Percentiles rank a stretch among this genome's conserved stretches.
Evolutionary conservation across 345 rosid species (phyloP).

Genomic region (Leavenworthia alabamica): DNA sequence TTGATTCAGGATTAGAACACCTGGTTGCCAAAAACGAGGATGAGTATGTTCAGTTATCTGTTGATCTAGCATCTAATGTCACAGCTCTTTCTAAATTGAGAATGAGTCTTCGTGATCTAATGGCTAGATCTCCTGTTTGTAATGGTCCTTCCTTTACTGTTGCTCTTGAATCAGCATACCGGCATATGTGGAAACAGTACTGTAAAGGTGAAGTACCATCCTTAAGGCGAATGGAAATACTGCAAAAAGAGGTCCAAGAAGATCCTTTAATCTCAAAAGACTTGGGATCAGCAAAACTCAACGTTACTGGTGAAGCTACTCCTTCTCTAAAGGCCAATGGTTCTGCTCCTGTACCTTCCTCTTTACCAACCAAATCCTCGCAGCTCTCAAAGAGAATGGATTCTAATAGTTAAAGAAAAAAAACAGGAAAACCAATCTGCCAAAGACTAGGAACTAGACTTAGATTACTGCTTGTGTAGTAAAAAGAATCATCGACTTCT

Average conservation of each 20-base stretch:
- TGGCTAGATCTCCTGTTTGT: conserved; percentile 83
- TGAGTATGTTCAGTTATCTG: conserved; percentile 74
- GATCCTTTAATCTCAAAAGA: conserved; percentile 26
- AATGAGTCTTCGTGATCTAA: conserved; percentile 71
- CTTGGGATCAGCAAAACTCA: conserved; percentile 28
- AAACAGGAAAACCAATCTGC: neutral
- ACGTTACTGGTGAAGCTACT: conserved; percentile 35
- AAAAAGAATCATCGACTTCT: neutral
- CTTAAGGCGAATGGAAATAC: conserved; percentile 47
- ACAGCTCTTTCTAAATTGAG: conserved; percentile 71
- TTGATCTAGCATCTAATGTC: conserved; percentile 72
- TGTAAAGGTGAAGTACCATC: conserved; percentile 89
- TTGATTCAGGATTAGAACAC: conserved; percentile 61
- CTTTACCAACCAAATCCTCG: conserved; percentile 29
- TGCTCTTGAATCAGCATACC: conserved; percentile 71
- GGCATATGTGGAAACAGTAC: conserved; percentile 78
- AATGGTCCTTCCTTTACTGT: conserved; percentile 56
- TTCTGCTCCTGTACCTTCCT: conserved; percentile 38
- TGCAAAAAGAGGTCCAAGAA: conserved; percentile 45
- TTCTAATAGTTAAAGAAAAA: conserved; percentile 14
- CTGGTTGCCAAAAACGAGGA: conserved; percentile 82
- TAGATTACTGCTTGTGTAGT: conserved; percentile 20
- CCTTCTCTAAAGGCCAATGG: conserved; percentile 52
- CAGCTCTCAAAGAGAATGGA: conserved; percentile 44
- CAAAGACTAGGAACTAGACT: conserved; percentile 30